Conservation (phyloP, 495 filamentous ascomycete genomes). For the Penicillium dipodomyicola region DNA sequence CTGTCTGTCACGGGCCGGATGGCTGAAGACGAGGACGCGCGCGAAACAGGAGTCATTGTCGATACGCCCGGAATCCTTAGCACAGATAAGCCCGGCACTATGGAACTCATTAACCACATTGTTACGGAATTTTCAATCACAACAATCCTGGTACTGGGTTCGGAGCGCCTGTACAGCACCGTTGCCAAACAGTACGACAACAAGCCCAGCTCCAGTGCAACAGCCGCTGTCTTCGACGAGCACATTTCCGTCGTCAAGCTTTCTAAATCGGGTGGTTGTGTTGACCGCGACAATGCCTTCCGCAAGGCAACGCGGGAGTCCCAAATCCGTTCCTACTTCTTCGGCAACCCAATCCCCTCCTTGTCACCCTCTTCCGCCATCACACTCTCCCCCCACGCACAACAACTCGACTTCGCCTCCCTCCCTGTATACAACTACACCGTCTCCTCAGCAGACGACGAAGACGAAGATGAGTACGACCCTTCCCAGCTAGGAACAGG, state of each 20-base stretch:
- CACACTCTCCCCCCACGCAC: slow-evolving; percentile 80
- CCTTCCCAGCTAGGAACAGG: slow-evolving; percentile 39
- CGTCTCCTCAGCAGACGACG: slow-evolving; percentile 42
- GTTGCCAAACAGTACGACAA: slow-evolving; percentile 70
- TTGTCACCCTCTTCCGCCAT: slow-evolving; percentile 47
- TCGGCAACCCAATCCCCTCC: slow-evolving; percentile 59
- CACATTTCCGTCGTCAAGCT: slow-evolving; percentile 71
- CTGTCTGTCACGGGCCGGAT: slow-evolving; percentile 75
- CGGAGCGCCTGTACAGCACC: slow-evolving; percentile 74
- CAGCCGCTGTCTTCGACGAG: slow-evolving; percentile 51
- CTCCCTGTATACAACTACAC: slow-evolving; percentile 67
- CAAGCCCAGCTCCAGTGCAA: slow-evolving; percentile 54
- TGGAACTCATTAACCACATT: slow-evolving; percentile 77
- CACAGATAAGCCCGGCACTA: slow-evolving; percentile 57
- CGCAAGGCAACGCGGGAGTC: slow-evolving; percentile 68
- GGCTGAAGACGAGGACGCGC: slow-evolving; percentile 69
- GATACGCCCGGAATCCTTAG: slow-evolving; percentile 75
- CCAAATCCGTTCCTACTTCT: slow-evolving; percentile 89
- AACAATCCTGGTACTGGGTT: slow-evolving; percentile 78
- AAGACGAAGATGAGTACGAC: slow-evolving; percentile 48
- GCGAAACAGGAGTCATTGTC: slow-evolving; percentile 74
- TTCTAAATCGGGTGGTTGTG: slow-evolving; percentile 84
- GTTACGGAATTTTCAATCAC: slow-evolving; percentile 86
- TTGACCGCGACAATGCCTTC: slow-evolving; percentile 73
- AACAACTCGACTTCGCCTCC: slow-evolving; percentile 70